phyloP scores from a whole-genome alignment of 352 stramenopile species.

The Elongisporangium anandrum region DNA sequence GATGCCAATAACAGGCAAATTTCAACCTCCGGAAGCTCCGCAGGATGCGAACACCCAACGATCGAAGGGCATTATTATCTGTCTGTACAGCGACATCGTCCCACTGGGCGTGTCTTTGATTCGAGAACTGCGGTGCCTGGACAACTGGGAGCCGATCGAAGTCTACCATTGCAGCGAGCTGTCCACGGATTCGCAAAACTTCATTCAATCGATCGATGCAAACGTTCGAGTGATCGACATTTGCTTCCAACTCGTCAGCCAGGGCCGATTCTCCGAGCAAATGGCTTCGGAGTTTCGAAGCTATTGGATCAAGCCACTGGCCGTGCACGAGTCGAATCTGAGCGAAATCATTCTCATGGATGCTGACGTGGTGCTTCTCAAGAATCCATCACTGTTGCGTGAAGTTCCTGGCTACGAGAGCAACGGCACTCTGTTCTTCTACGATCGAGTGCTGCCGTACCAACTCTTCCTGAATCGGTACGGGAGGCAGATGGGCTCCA shows the following conservation, averaged over 20 bases:
- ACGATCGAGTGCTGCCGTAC: too few species aligned
- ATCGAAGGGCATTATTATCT: slow-evolving; percentile 20
- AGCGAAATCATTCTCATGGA: slow-evolving; percentile 19
- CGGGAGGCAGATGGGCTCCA: too few species aligned
- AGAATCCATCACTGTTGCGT: slow-evolving; percentile 22
- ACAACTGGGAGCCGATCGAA: slow-evolving; percentile 17
- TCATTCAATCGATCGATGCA: slow-evolving; percentile 1
- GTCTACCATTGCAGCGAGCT: slow-evolving; percentile 25
- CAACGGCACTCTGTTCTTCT: slow-evolving; percentile 40
- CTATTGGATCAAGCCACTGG: slow-evolving; percentile 25
- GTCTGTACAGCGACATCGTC: slow-evolving; percentile 8
- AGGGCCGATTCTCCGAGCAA: neutral
- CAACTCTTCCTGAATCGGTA: too few species aligned
- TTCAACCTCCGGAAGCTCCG: too few species aligned
- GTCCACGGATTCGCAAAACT: neutral
- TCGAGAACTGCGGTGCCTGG: slow-evolving; percentile 16
- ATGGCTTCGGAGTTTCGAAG: slow-evolving; percentile 12
- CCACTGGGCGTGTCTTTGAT: slow-evolving; percentile 18
- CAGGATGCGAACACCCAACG: too few species aligned
- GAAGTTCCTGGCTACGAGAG: slow-evolving; percentile 19
- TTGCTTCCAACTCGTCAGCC: slow-evolving; percentile 6
- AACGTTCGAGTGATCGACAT: slow-evolving; percentile 18
- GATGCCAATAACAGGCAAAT: too few species aligned
- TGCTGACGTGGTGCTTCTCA: slow-evolving; percentile 30
- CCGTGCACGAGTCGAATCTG: slow-evolving; percentile 12